A percentile compares a stretch with the other conserved stretches of the same genome.
These are phyloP conservation scores for Davidsoniella virescens DNA, from an alignment of 2,329 filamentous ascomycete species.

Conservation along the genomic window DNA sequence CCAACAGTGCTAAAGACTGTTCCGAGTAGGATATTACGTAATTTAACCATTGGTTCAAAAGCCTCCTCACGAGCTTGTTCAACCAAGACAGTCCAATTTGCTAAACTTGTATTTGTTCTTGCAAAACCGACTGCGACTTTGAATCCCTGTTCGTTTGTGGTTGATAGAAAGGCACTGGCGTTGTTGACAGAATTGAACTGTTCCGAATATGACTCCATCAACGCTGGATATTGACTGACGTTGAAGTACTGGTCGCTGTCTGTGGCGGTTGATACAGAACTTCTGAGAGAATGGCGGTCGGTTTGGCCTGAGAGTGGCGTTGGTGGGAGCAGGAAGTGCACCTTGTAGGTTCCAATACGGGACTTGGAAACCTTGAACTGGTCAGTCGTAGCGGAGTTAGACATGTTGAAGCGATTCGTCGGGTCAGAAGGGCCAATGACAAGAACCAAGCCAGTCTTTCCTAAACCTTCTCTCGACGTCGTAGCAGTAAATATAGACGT, in stretches of 20 bases:
- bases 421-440: conserved; percentile 50
- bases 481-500: conserved; percentile 45
- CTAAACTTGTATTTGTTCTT: conserved; percentile 47
- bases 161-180: conserved; percentile 50
- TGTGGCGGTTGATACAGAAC: conserved; percentile 13
- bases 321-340: conserved; percentile 48
- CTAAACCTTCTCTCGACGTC: conserved; percentile 51
- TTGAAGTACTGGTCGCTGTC: conserved; percentile 29
- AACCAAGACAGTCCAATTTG: conserved; percentile 69
- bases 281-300: conserved; percentile 34
- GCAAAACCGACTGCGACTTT: conserved; percentile 69
- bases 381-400: conserved; percentile 30
- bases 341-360: conserved; percentile 16
- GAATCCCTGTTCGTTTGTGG: conserved; percentile 53
- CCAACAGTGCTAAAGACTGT: conserved; percentile 76
- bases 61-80: conserved; percentile 63
- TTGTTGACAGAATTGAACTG: conserved; percentile 40
- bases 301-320: conserved; percentile 21
- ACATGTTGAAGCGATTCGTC: conserved; percentile 47
- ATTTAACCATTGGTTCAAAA: conserved; percentile 53
- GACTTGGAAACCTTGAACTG: conserved; percentile 19
- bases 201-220: conserved; percentile 41
- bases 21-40: conserved; percentile 66
- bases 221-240: conserved; percentile 45
- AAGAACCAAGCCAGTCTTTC: conserved; percentile 51